These are phyloP conservation scores for Microbotryum intermedium DNA, from an alignment of 1,284 basidiomycete species.

Conservation along the genomic window DNA sequence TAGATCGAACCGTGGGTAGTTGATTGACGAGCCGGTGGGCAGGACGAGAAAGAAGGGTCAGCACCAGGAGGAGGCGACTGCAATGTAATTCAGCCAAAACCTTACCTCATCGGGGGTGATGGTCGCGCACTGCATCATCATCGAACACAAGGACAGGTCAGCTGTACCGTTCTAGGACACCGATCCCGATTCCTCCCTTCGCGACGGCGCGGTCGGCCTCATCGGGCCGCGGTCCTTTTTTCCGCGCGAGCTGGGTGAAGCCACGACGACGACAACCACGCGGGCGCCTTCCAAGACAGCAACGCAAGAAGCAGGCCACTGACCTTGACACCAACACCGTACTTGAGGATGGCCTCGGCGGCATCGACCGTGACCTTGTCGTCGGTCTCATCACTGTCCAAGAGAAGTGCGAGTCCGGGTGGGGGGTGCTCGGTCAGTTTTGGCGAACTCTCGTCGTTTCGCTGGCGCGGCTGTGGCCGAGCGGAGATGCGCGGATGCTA, in stretches of 20 bases:
- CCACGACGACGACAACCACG: neutral
- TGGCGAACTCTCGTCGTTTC: no score
- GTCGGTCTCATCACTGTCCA: conserved; percentile 57
- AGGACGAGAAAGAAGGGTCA: neutral
- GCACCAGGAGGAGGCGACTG: neutral
- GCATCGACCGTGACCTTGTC: conserved; percentile 90
- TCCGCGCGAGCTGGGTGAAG: neutral
- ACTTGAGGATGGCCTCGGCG: conserved; percentile 56
- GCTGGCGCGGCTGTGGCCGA: no score
- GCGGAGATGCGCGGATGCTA: no score
- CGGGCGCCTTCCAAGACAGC: neutral
- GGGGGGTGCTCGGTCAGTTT: neutral
- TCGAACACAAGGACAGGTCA: neutral
- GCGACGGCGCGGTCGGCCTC: neutral
- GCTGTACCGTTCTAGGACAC: conserved; percentile 70
- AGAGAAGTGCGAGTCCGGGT: conserved; percentile 1
- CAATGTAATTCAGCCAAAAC: neutral
- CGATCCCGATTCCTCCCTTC: conserved; percentile 48
- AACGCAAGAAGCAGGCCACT: neutral
- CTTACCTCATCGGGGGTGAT: conserved; percentile 84
- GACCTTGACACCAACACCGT: conserved; percentile 80
- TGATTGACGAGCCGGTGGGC: neutral
- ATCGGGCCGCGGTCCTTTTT: neutral
- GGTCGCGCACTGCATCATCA: conserved; percentile 64
- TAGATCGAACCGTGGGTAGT: neutral